Conservation (phyloP, 2,329 filamentous ascomycete species). For the Magnaporthiopsis incrustans region DNA sequence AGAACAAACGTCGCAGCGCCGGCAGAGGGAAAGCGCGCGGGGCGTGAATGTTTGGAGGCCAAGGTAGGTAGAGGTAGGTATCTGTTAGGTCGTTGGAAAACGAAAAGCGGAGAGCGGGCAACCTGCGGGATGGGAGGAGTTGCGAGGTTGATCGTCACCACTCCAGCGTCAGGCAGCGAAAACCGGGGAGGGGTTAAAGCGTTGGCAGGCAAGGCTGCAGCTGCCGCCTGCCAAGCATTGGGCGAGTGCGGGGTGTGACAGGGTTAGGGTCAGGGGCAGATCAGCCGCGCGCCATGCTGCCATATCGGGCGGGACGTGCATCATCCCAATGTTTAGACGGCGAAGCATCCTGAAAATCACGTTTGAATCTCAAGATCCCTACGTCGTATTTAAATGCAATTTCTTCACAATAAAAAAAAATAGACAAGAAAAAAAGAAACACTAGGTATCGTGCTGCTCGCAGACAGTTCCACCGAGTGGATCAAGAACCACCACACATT, state of each 20-base stretch:
- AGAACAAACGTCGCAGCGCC: not conserved
- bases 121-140: no score
- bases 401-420: no score
- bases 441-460: not conserved
- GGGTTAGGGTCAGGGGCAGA: not conserved
- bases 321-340: no score
- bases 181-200: not conserved
- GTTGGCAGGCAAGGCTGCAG: not conserved
- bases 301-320: no score
- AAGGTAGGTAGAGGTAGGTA: not conserved
- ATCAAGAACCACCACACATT: not conserved
- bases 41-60: not conserved
- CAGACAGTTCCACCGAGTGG: not conserved
- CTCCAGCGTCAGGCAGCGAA: not conserved
- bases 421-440: no score
- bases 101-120: no score
- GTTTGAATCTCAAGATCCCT: not conserved
- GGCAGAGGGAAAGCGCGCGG: not conserved
- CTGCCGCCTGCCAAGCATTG: not conserved
- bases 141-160: not conserved
- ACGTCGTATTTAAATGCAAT: no score
- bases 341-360: no score
- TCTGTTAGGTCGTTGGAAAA: no score
- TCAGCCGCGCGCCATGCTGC: no score
- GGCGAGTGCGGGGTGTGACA: not conserved